Percentiles rank a stretch among this genome's conserved stretches.
Evolutionary conservation across 2,329 filamentous ascomycete species (phyloP).

Genomic region (Aureobasidium sp.): DNA sequence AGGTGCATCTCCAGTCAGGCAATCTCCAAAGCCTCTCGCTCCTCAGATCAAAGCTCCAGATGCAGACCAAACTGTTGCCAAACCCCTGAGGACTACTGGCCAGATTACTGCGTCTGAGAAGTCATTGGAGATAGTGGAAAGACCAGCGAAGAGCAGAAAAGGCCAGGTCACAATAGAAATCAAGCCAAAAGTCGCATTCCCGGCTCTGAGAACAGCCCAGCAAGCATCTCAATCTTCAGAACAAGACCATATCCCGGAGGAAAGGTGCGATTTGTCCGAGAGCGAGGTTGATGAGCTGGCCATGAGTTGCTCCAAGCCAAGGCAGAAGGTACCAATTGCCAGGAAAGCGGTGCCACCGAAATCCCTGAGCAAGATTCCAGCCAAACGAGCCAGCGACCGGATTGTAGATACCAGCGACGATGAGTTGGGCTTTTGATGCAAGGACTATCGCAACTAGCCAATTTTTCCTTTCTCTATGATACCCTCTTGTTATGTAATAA

Average conservation of each 20-base stretch:
- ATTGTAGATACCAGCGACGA: neutral
- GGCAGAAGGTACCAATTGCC: neutral
- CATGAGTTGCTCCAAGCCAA: conserved; percentile 12
- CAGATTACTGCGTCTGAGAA: too few relatives aligned
- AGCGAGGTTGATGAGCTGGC: conserved; percentile 13
- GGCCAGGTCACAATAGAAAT: neutral
- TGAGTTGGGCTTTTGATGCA: conserved; percentile 1
- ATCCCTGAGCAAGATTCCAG: neutral
- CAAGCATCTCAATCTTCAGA: neutral
- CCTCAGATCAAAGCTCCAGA: neutral
- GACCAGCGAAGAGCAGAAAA: neutral
- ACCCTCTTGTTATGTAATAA: neutral
- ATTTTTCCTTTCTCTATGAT: neutral
- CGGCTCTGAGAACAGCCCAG: neutral
- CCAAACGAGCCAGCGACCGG: neutral
- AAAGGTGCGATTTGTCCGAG: neutral
- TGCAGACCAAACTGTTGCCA: neutral
- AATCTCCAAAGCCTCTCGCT: neutral
- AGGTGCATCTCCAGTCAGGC: neutral
- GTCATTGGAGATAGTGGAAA: neutral
- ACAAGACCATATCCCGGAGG: neutral
- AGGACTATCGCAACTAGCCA: neutral
- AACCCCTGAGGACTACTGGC: neutral
- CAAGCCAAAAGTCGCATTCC: neutral
- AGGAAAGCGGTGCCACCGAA: neutral